A percentile compares a stretch with the other conserved stretches of the same genome.
Evolutionary conservation across 2,329 filamentous ascomycete genomes (phyloP).

Genomic region (Apiospora marii): DNA sequence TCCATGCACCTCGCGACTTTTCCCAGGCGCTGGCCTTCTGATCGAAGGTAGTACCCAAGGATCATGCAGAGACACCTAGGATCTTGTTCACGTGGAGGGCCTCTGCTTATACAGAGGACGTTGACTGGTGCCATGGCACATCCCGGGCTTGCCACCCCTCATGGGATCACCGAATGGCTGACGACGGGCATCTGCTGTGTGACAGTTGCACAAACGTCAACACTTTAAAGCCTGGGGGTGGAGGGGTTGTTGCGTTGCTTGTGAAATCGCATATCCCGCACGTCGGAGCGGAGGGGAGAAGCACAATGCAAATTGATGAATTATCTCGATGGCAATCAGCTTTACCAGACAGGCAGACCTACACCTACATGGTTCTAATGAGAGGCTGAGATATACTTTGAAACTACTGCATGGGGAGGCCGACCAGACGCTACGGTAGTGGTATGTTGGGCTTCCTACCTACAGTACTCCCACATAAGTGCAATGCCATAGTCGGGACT

Average conservation of each 20-base stretch:
- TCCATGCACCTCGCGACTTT: background rate
- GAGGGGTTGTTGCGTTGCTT: background rate
- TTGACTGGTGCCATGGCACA: conserved; percentile 25
- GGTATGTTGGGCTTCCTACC: conserved; percentile 7
- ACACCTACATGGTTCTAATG: conserved; percentile 13
- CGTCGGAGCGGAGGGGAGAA: background rate
- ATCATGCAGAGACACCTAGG: conserved; percentile 24
- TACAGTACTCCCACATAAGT: background rate
- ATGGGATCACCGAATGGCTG: conserved; percentile 24
- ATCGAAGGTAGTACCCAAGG: conserved; percentile 17
- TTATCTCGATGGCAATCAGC: background rate
- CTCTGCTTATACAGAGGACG: conserved; percentile 19
- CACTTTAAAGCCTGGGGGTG: background rate
- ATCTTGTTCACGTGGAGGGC: conserved; percentile 22
- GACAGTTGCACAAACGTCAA: conserved; percentile 20
- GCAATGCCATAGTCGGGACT: conserved; percentile 3
- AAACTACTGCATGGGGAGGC: conserved; percentile 21
- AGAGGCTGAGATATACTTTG: conserved; percentile 20
- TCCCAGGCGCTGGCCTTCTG: conserved; percentile 17
- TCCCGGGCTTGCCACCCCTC: conserved; percentile 22
- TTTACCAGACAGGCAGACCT: background rate
- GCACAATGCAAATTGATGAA: background rate
- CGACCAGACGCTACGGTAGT: conserved; percentile 1
- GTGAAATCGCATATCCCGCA: background rate
- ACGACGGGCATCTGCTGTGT: conserved; percentile 19